Percentiles rank a stretch among this genome's conserved stretches.
These are phyloP conservation scores for Trametes polyzona DNA, from an alignment of 1,284 basidiomycete species.

Conservation along the genomic window DNA sequence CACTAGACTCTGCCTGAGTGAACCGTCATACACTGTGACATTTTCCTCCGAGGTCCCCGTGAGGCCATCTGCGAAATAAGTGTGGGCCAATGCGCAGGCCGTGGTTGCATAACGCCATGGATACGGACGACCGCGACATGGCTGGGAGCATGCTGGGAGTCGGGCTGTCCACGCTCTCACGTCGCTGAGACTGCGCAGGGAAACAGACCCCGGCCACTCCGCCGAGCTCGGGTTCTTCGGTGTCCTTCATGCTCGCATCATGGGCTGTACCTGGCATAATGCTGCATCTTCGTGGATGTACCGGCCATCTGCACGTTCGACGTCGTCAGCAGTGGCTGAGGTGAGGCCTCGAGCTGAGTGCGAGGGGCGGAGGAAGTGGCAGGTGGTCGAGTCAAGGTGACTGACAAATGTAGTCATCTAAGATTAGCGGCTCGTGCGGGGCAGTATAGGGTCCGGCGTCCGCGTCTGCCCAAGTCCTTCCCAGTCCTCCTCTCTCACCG, in stretches of 20 bases:
- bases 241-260: background rate
- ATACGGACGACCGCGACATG: constrained; percentile 8
- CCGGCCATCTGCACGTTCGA: background rate
- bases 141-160: too few species aligned
- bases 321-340: background rate
- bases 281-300: background rate
- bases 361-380: background rate
- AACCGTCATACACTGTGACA: background rate
- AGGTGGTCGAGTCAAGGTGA: constrained; percentile 20
- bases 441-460: constrained; percentile 15
- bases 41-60: background rate
- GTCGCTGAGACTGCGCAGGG: constrained; percentile 1
- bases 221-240: background rate
- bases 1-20: background rate
- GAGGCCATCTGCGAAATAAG: background rate
- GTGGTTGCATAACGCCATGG: constrained; percentile 1
- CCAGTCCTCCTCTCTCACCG: constrained; percentile 17
- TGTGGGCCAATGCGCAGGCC: background rate
- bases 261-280: background rate
- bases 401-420: constrained; percentile 21
- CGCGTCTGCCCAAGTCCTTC: constrained; percentile 8
- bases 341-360: background rate
- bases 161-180: constrained; percentile 1
- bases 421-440: constrained; percentile 21
- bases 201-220: background rate